Percentiles rank a stretch among this genome's conserved stretches.
These are phyloP conservation scores for Solanum paucissectum DNA, from an alignment of 257 asterid species.

Conservation along the genomic window DNA sequence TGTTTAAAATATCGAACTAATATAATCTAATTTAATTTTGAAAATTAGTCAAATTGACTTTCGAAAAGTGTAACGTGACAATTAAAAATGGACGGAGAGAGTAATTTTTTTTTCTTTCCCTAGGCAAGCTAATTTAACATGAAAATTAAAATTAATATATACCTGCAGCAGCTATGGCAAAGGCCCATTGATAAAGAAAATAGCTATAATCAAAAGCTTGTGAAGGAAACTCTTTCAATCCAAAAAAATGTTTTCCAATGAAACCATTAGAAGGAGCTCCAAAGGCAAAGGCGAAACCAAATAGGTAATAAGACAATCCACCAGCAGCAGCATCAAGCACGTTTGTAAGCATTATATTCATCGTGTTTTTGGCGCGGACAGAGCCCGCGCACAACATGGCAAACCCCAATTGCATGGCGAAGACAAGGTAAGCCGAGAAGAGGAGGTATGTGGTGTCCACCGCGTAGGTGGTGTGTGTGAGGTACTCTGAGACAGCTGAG, in stretches of 20 bases:
- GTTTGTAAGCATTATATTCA: slow-evolving; percentile 93
- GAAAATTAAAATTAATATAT: background rate
- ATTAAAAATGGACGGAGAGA: no score
- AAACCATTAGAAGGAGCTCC: slow-evolving; percentile 82
- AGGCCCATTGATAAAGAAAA: slow-evolving; percentile 87
- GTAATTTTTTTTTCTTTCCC: background rate
- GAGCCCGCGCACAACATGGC: slow-evolving; percentile 99
- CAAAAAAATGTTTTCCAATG: slow-evolving; percentile 74
- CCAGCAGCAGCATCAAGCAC: slow-evolving; percentile 97
- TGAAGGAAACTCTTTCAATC: slow-evolving; percentile 46
- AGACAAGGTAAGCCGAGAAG: slow-evolving; percentile 81
- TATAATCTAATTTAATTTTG: no score
- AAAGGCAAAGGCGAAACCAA: slow-evolving; percentile 84
- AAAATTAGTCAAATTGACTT: no score
- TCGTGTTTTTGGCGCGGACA: slow-evolving; percentile 81
- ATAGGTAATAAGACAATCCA: slow-evolving; percentile 73
- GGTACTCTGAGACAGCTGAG: slow-evolving; percentile 27
- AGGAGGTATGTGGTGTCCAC: slow-evolving; percentile 70
- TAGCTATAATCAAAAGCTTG: slow-evolving; percentile 35
- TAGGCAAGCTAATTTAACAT: background rate
- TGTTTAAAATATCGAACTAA: no score
- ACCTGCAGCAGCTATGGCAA: slow-evolving; percentile 94
- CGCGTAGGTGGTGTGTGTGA: slow-evolving; percentile 49
- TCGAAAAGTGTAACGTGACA: no score
- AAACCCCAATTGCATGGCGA: slow-evolving; percentile 89